These are phyloP conservation scores for Thamnidium elegans DNA, from an alignment of 192 early-diverging fungal genomes.

Conservation along the genomic window DNA sequence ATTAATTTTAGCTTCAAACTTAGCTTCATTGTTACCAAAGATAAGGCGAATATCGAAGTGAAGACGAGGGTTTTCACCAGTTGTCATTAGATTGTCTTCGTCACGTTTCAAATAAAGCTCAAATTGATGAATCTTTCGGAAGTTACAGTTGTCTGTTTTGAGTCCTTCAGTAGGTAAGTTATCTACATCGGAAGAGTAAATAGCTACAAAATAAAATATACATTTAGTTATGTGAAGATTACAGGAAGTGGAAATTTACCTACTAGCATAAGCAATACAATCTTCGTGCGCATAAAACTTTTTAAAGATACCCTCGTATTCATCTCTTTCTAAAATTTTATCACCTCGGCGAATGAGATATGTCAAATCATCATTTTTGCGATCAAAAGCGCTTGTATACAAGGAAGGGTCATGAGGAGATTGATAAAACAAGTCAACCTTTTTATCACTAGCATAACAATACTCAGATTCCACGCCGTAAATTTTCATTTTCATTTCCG, in stretches of 20 bases:
- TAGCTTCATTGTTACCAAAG: background rate
- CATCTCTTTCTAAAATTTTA: background rate
- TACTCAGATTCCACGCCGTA: background rate
- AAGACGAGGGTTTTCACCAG: background rate
- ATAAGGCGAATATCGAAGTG: background rate
- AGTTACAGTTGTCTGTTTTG: background rate
- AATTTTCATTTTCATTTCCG: background rate
- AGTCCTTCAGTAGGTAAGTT: background rate
- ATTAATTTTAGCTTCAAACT: background rate
- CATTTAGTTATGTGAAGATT: background rate
- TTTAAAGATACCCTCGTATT: slow-evolving; percentile 1
- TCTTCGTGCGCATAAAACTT: slow-evolving; percentile 11
- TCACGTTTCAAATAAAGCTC: background rate
- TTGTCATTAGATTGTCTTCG: background rate
- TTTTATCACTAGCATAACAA: background rate
- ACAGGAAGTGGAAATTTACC: background rate
- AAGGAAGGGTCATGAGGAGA: too few relatives aligned
- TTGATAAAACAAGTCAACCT: background rate
- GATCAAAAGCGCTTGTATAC: too few relatives aligned
- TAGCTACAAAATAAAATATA: background rate
- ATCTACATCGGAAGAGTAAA: background rate
- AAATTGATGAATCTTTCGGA: slow-evolving; percentile 18
- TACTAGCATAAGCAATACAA: slow-evolving; percentile 13
- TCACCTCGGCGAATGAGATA: background rate
- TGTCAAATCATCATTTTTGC: background rate